These are phyloP conservation scores for Penicillium arizonense DNA, from an alignment of 495 filamentous ascomycete species.

Conservation along the genomic window DNA sequence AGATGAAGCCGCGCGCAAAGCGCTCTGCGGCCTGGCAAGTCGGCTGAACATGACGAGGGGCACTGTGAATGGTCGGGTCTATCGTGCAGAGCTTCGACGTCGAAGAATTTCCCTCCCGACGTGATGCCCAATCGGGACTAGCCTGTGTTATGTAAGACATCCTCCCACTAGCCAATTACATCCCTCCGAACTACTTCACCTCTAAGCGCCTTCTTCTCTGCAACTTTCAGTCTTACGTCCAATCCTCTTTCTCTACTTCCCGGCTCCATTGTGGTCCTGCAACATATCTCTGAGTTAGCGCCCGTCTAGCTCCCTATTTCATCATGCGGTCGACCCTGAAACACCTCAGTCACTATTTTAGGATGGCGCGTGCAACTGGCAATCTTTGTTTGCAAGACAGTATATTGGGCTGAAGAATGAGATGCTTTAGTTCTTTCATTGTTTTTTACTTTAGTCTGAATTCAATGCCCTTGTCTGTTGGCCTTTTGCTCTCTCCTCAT, in stretches of 20 bases:
- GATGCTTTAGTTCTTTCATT: conserved; percentile 8
- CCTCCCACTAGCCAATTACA: conserved; percentile 23
- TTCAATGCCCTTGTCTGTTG: conserved; percentile 14
- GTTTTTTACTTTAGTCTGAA: conserved; percentile 8
- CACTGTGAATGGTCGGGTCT: conserved; percentile 11
- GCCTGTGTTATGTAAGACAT: conserved; percentile 30
- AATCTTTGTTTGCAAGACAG: conserved; percentile 12
- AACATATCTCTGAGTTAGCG: conserved; percentile 19
- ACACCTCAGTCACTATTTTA: conserved; percentile 25
- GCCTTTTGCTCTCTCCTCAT: not conserved
- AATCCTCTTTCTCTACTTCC: conserved; percentile 1
- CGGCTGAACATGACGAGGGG: conserved; percentile 51
- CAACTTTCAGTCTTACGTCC: conserved; percentile 4
- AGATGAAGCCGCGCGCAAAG: conserved; percentile 42
- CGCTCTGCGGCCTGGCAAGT: conserved; percentile 49
- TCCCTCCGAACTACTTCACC: conserved; percentile 23
- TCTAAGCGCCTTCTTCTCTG: conserved; percentile 26
- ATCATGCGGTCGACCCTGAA: conserved; percentile 20
- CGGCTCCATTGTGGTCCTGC: conserved; percentile 10
- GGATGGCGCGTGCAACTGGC: conserved; percentile 31
- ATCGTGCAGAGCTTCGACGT: conserved; percentile 17
- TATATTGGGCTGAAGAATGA: not conserved
- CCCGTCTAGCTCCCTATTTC: conserved; percentile 8
- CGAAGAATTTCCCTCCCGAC: conserved; percentile 41
- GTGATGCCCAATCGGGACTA: conserved; percentile 28